A percentile compares a stretch with the other conserved stretches of the same genome.
phyloP scores from a whole-genome alignment of 306 rosid genomes.

The Glycine soja region DNA sequence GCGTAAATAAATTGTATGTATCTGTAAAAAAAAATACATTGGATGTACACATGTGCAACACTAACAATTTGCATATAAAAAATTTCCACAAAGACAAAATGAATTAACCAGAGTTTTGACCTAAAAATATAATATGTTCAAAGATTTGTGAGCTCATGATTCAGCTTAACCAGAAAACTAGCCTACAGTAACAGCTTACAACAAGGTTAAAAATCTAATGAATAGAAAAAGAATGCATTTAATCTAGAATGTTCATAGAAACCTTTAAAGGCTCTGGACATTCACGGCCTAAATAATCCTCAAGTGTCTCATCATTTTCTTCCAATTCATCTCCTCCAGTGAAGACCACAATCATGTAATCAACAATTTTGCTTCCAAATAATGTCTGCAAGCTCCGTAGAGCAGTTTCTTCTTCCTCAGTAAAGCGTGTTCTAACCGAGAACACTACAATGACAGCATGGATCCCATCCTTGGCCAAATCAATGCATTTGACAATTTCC shows the following conservation, averaged over 20 bases:
- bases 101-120: background rate
- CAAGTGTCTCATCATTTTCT: constrained; percentile 70
- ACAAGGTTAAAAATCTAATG: background rate
- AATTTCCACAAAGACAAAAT: constrained; percentile 8
- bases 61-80: background rate
- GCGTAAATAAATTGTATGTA: background rate
- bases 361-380: constrained; percentile 77
- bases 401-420: constrained; percentile 78
- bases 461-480: constrained; percentile 89
- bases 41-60: background rate
- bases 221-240: background rate
- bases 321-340: constrained; percentile 94
- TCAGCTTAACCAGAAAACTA: constrained; percentile 5
- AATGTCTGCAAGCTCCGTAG: constrained; percentile 69
- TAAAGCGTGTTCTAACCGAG: constrained; percentile 76
- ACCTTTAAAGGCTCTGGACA: constrained; percentile 83
- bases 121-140: background rate
- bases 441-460: constrained; percentile 84
- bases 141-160: background rate
- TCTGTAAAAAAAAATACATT: background rate
- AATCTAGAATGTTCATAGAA: constrained; percentile 25
- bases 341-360: constrained; percentile 80
- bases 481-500: constrained; percentile 86
- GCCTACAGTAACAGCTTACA: background rate
- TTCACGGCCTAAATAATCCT: constrained; percentile 71